Evolutionary conservation across 2,329 filamentous ascomycete genomes (phyloP).

Genomic region (Colletotrichum tropicicola): DNA sequence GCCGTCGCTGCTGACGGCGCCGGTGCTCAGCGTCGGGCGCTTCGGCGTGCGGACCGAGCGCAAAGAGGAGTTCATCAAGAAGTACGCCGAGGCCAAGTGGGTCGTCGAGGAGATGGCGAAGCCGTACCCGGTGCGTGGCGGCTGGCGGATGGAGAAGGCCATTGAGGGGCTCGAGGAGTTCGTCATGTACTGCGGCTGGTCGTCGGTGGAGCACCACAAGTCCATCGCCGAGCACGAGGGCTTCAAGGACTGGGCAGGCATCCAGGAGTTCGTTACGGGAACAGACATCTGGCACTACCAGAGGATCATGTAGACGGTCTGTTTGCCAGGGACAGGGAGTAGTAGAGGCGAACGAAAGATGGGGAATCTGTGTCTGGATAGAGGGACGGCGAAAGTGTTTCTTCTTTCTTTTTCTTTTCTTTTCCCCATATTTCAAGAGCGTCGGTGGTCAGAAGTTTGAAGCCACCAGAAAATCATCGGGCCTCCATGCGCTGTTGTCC

Average conservation of each 20-base stretch:
- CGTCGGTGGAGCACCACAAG: constrained; percentile 43
- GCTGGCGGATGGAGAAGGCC: constrained; percentile 52
- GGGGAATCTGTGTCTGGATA: not conserved
- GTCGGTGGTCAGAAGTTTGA: too few species aligned
- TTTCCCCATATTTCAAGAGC: too few species aligned
- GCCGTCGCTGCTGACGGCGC: constrained; percentile 26
- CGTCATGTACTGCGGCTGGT: constrained; percentile 49
- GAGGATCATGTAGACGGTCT: constrained; percentile 36
- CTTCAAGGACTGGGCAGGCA: constrained; percentile 35
- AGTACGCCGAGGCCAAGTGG: constrained; percentile 43
- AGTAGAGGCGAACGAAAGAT: not conserved
- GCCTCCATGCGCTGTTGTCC: not conserved
- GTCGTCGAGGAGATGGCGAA: constrained; percentile 39
- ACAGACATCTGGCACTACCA: constrained; percentile 42
- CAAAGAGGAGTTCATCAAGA: constrained; percentile 42
- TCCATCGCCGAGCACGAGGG: constrained; percentile 37
- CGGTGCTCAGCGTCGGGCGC: constrained; percentile 47
- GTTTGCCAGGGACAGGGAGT: not conserved
- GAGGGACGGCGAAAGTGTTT: not conserved
- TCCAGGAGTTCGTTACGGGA: constrained; percentile 34
- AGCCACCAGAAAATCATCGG: too few species aligned
- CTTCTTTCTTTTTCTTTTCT: too few species aligned
- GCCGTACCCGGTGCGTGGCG: constrained; percentile 44
- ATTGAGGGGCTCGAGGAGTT: constrained; percentile 45
- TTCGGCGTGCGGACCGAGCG: constrained; percentile 41